Evolutionary conservation across 805 yeast genomes (phyloP).

Genomic region (Kuraishia capsulata): DNA sequence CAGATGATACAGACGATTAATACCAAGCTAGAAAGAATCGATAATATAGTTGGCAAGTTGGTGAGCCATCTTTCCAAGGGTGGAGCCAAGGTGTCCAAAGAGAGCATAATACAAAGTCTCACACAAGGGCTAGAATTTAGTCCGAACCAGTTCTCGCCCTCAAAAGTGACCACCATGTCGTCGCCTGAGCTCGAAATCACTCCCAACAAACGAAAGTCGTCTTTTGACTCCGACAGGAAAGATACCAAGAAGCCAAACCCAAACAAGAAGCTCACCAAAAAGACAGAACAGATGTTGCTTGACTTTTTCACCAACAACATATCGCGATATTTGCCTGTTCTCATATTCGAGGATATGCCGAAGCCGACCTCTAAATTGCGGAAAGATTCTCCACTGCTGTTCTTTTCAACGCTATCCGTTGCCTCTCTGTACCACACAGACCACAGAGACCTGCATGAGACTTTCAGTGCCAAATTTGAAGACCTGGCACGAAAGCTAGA

Average conservation of each 20-base stretch:
- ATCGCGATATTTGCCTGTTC: conserved; percentile 1
- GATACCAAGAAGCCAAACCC: neutral
- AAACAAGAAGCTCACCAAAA: neutral
- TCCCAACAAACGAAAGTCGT: neutral
- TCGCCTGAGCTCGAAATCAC: too few relatives aligned
- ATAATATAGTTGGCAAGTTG: neutral
- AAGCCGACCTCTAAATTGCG: neutral
- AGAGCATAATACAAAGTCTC: neutral
- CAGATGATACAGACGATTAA: neutral
- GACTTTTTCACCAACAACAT: conserved; percentile 1
- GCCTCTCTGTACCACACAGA: neutral
- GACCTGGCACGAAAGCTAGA: neutral
- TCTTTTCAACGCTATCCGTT: neutral
- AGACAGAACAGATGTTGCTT: neutral
- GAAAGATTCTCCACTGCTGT: neutral
- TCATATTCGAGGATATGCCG: neutral
- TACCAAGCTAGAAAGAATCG: neutral
- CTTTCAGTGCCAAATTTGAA: neutral
- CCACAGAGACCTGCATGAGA: neutral
- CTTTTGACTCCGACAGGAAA: neutral
- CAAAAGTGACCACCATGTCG: neutral
- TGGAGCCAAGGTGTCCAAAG: neutral
- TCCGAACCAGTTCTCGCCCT: neutral
- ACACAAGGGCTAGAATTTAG: neutral
- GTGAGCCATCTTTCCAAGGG: neutral